phyloP scores from a whole-genome alignment of 768 basidiomycete species.

The Tylopilus rubrobrunneus region DNA sequence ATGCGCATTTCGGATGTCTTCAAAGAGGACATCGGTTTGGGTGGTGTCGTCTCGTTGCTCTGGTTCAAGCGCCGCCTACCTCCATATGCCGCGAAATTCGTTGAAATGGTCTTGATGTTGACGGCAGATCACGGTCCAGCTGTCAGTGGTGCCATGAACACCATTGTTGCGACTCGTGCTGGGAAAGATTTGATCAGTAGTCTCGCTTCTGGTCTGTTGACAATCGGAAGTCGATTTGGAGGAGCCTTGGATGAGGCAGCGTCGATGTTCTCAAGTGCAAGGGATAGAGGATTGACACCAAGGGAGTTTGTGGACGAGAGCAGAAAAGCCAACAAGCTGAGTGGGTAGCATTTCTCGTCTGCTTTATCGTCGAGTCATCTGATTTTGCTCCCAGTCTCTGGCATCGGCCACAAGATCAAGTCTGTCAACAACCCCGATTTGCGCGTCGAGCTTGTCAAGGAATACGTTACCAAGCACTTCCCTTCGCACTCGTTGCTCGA shows the following conservation, averaged over 20 bases:
- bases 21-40: slow-evolving; percentile 94
- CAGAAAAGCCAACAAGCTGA: slow-evolving; percentile 91
- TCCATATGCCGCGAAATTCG: slow-evolving; percentile 93
- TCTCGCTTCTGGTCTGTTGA: slow-evolving; percentile 91
- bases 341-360: slow-evolving; percentile 39
- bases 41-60: slow-evolving; percentile 91
- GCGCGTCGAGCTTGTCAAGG: slow-evolving; percentile 91
- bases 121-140: slow-evolving; percentile 98
- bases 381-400: slow-evolving; percentile 57
- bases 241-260: slow-evolving; percentile 99
- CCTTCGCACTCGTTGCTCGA: slow-evolving; percentile 89
- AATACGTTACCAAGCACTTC: slow-evolving; percentile 95
- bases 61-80: slow-evolving; percentile 98
- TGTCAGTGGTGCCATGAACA: slow-evolving; percentile 99
- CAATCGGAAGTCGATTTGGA: slow-evolving; percentile 97
- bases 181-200: slow-evolving; percentile 98
- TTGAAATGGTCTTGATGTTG: slow-evolving; percentile 99
- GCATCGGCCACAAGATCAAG: slow-evolving; percentile 99
- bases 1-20: slow-evolving; percentile 99
- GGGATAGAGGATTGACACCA: slow-evolving; percentile 91
- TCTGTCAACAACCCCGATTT: slow-evolving; percentile 94
- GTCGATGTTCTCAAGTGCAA: slow-evolving; percentile 88
- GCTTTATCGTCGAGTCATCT: slow-evolving; percentile 2
- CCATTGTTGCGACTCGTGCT: slow-evolving; percentile 98
- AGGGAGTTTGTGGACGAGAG: slow-evolving; percentile 96